Conservation (phyloP, 371 early-diverging fungal species). For the Syncephalis plumigaleata region DNA sequence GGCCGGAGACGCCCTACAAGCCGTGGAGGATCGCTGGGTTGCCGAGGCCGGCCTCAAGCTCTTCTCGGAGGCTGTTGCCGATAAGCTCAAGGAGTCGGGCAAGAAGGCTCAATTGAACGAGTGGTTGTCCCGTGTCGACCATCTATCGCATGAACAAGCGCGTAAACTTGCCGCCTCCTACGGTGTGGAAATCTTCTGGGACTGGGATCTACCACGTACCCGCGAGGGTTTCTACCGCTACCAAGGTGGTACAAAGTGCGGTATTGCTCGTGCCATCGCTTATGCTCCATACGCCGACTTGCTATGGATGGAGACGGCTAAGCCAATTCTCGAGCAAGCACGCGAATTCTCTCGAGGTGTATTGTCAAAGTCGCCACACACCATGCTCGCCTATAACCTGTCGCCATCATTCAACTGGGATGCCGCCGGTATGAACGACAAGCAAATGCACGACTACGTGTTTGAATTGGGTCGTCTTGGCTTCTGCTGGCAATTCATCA, state of each 20-base stretch:
- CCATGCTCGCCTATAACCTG: conserved; percentile 74
- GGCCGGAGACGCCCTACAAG: conserved; percentile 55
- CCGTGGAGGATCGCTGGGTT: conserved; percentile 82
- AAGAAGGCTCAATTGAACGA: conserved; percentile 10
- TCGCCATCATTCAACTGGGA: conserved; percentile 98
- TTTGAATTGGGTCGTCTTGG: conserved; percentile 76
- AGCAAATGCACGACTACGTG: conserved; percentile 72
- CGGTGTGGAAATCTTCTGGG: conserved; percentile 76
- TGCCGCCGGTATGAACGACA: conserved; percentile 82
- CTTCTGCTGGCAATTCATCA: conserved; percentile 97
- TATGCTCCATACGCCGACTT: conserved; percentile 89
- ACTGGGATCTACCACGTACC: conserved; percentile 83
- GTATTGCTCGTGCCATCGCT: conserved; percentile 75
- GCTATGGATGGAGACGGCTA: conserved; percentile 96
- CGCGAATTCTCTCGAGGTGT: conserved; percentile 84
- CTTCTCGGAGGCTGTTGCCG: conserved; percentile 68
- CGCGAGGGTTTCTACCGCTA: conserved; percentile 95
- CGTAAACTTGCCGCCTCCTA: conserved; percentile 54
- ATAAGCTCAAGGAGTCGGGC: conserved; percentile 36
- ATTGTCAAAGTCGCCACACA: conserved; percentile 22
- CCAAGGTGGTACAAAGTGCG: conserved; percentile 85
- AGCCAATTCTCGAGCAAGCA: conserved; percentile 84
- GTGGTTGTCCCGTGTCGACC: conserved; percentile 16
- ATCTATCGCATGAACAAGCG: conserved; percentile 74
- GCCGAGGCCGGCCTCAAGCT: conserved; percentile 66